A percentile compares a stretch with the other conserved stretches of the same genome.
Evolutionary conservation across 306 rosid genomes (phyloP).

Genomic region (Trifolium subterraneum): DNA sequence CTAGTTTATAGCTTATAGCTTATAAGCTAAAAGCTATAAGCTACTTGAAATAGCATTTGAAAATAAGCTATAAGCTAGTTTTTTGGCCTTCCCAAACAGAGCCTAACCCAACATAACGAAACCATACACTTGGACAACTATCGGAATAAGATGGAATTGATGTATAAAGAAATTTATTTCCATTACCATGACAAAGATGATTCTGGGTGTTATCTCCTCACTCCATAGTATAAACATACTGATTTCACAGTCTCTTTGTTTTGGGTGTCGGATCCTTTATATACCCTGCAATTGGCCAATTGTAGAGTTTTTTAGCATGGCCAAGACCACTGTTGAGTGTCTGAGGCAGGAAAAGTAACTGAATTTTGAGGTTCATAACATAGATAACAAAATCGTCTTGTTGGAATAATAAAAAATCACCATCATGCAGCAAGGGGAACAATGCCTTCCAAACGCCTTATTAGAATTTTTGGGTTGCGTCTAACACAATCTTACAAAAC

Average conservation of each 20-base stretch:
- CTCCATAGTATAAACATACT: not conserved
- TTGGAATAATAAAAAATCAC: not conserved
- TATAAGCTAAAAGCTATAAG: no score
- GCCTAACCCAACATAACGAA: not conserved
- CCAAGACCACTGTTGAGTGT: not conserved
- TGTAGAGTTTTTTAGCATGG: no score
- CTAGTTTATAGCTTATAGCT: no score
- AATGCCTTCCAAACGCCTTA: no score
- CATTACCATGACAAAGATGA: not conserved
- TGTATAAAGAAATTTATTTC: not conserved
- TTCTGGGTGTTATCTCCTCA: not conserved
- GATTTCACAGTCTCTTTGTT: not conserved
- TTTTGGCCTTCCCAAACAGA: no score
- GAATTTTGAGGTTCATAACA: not conserved
- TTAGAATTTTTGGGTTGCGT: no score
- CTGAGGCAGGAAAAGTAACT: not conserved
- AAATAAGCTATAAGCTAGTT: no score
- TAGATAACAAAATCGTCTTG: slow-evolving; percentile 3
- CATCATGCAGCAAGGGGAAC: no score
- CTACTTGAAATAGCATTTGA: no score
- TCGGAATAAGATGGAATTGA: not conserved
- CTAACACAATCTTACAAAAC: no score
- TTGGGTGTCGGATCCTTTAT: not conserved
- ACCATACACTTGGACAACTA: not conserved
- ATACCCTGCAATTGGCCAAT: no score